Conservation (phyloP, 164 flowering plant genomes). For the Vitis cinerea region DNA sequence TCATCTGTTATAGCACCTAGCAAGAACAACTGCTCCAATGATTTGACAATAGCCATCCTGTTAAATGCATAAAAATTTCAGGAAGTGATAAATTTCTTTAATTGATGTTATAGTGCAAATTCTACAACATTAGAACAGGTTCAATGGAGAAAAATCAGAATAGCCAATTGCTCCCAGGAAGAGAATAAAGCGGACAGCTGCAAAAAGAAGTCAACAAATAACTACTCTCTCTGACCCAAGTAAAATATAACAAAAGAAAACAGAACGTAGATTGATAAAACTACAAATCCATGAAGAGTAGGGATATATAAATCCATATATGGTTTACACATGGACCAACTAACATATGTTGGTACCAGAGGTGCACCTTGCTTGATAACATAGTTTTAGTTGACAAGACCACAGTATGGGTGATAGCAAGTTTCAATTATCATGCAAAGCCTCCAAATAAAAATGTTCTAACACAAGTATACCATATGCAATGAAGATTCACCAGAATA, state of each 20-base stretch:
- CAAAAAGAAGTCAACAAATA: no score
- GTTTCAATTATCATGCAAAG: neutral
- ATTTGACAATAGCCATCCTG: slow-evolving; percentile 78
- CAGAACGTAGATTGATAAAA: no score
- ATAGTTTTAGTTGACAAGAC: no score
- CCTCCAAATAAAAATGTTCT: neutral
- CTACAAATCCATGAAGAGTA: no score
- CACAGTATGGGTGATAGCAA: neutral
- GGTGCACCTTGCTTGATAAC: no score
- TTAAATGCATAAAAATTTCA: slow-evolving; percentile 9
- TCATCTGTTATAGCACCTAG: slow-evolving; percentile 89
- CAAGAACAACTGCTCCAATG: slow-evolving; percentile 78
- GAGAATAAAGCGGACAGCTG: no score
- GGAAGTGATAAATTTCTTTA: neutral
- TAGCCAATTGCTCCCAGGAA: neutral
- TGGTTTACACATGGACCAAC: neutral
- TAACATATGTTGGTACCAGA: neutral
- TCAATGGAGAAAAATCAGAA: neutral
- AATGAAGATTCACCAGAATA: no score
- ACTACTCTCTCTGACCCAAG: no score
- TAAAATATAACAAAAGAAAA: no score
- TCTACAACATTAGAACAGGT: neutral
- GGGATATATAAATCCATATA: no score
- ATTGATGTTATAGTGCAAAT: neutral
- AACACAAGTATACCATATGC: no score